These are phyloP conservation scores for Boechera retrofracta DNA, from an alignment of 345 rosid genomes.

Conservation along the genomic window DNA sequence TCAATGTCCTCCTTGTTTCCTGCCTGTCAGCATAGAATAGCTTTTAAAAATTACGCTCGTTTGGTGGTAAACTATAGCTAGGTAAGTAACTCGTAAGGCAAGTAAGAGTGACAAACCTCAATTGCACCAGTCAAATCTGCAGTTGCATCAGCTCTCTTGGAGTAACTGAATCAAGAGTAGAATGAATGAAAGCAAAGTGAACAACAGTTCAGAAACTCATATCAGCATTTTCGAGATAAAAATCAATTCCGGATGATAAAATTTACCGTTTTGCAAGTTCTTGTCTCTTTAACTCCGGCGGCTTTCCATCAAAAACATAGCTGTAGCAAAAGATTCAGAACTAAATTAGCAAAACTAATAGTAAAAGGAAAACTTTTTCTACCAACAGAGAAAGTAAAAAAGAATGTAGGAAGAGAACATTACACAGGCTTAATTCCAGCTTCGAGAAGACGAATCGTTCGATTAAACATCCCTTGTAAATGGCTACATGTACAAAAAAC, in stretches of 20 bases:
- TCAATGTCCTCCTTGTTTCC: constrained; percentile 91
- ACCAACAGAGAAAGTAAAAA: constrained; percentile 4
- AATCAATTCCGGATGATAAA: background rate
- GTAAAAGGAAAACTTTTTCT: background rate
- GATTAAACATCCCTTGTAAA: constrained; percentile 91
- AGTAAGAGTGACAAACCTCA: constrained; percentile 54
- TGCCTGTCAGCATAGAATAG: constrained; percentile 45
- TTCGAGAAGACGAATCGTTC: constrained; percentile 94
- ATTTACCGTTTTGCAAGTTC: constrained; percentile 85
- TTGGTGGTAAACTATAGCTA: background rate
- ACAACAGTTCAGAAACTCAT: background rate
- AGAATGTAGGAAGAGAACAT: constrained; percentile 36
- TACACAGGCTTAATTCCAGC: constrained; percentile 98
- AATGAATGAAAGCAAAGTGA: background rate
- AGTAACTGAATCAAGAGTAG: constrained; percentile 55
- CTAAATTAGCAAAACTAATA: background rate
- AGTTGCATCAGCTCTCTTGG: constrained; percentile 84
- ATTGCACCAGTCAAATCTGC: constrained; percentile 68
- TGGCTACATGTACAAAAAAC: constrained; percentile 54
- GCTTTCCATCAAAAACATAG: constrained; percentile 90
- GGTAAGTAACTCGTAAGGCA: constrained; percentile 1
- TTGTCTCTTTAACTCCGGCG: constrained; percentile 87
- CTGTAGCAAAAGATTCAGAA: constrained; percentile 46
- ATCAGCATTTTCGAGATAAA: background rate
- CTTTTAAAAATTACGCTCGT: constrained; percentile 3